Evolutionary conservation across 805 yeast genomes (phyloP).

Genomic region (Ogataea methylovora): DNA sequence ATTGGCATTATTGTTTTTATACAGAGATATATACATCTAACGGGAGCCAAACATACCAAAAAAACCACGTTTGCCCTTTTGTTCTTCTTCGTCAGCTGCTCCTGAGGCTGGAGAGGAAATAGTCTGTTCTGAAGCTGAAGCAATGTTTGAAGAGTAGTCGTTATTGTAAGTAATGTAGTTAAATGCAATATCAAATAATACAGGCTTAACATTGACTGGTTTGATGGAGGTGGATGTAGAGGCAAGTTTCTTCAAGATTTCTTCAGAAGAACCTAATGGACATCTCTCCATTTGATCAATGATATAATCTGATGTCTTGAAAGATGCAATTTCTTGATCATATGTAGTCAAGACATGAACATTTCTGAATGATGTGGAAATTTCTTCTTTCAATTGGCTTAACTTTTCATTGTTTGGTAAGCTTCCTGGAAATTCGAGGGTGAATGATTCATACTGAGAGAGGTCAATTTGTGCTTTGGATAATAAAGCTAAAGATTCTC

Average conservation of each 20-base stretch:
- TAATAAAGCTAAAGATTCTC: slow-evolving; percentile 41
- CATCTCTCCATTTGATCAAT: slow-evolving; percentile 22
- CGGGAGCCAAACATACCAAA: slow-evolving; percentile 72
- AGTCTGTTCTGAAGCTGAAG: slow-evolving; percentile 9
- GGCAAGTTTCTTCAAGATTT: slow-evolving; percentile 24
- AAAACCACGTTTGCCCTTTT: slow-evolving; percentile 50
- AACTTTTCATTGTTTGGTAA: slow-evolving; percentile 33
- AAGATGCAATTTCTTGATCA: slow-evolving; percentile 19
- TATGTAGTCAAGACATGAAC: slow-evolving; percentile 44
- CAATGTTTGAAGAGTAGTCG: slow-evolving; percentile 7
- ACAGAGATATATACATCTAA: too few species aligned
- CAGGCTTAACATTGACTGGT: slow-evolving; percentile 78
- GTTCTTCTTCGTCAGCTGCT: slow-evolving; percentile 5
- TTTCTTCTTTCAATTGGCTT: slow-evolving; percentile 11
- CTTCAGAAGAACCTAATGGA: slow-evolving; percentile 19
- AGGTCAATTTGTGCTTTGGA: slow-evolving; percentile 21
- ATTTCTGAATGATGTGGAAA: slow-evolving; percentile 17
- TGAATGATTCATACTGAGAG: slow-evolving; percentile 6
- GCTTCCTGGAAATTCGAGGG: slow-evolving; percentile 31
- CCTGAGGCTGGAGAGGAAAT: slow-evolving; percentile 5
- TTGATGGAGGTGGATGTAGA: slow-evolving; percentile 29
- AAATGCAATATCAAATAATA: slow-evolving; percentile 83
- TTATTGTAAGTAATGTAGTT: slow-evolving; percentile 61
- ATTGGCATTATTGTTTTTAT: too few species aligned
- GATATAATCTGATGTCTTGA: slow-evolving; percentile 12